A percentile compares a stretch with the other conserved stretches of the same genome.
Conservation (phyloP, 257 asterid genomes). For the Anisodus acutangulus region DNA sequence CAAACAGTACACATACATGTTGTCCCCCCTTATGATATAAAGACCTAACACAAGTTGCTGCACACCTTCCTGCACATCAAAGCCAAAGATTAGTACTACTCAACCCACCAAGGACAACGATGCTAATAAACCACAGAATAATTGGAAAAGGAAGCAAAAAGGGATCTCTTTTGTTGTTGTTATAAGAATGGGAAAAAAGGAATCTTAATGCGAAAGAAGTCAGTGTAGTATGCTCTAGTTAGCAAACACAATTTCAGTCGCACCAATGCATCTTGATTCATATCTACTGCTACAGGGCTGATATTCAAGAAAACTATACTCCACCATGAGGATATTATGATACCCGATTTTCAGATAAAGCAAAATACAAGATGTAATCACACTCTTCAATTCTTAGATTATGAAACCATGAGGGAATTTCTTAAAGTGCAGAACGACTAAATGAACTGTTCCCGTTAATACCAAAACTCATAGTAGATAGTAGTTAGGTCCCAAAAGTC, state of each 20-base stretch:
- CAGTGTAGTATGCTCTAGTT: not conserved
- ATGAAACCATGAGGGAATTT: conserved; percentile 9
- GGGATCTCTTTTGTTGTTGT: not conserved
- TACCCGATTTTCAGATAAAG: not conserved
- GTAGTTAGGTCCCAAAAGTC: not conserved
- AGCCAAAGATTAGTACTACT: conserved; percentile 8
- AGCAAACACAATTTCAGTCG: not conserved
- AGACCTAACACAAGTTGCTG: conserved; percentile 98
- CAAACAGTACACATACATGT: conserved; percentile 59
- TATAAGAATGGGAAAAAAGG: not conserved
- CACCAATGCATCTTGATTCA: not conserved
- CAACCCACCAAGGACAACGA: not conserved
- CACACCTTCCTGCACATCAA: conserved; percentile 81
- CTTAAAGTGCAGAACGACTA: not conserved
- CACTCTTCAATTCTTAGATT: not conserved
- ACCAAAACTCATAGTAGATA: not conserved
- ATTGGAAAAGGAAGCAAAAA: not conserved
- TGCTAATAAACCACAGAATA: not conserved
- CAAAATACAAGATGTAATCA: not conserved
- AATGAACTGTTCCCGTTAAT: not conserved
- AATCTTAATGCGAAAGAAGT: not conserved
- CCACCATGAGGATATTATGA: not conserved
- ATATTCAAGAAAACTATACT: not conserved
- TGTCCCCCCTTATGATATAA: conserved; percentile 95
- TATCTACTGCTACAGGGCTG: not conserved